Conservation (phyloP, 371 early-diverging fungal genomes). For the Phascolomyces articulosus region DNA sequence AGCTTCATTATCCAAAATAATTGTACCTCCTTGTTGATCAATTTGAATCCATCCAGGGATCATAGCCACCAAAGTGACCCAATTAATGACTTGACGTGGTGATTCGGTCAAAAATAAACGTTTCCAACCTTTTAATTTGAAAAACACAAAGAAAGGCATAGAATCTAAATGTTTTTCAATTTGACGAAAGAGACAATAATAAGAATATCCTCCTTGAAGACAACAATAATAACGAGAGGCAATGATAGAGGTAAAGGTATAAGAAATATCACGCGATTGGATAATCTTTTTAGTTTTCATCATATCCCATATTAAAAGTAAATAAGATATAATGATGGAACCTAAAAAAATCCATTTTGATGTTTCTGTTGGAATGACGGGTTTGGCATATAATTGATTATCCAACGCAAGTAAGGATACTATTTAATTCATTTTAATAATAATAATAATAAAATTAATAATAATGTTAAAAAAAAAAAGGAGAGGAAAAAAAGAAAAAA, state of each 20-base stretch:
- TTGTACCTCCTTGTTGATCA: conserved; percentile 10
- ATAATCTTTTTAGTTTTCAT: conserved; percentile 71
- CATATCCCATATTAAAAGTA: conserved; percentile 75
- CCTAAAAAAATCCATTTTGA: conserved; percentile 69
- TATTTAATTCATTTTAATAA: conserved; percentile 4
- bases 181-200: conserved; percentile 82
- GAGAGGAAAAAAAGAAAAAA: neutral
- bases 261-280: conserved; percentile 72
- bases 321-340: conserved; percentile 69
- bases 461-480: neutral
- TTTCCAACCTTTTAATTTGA: conserved; percentile 88
- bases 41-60: conserved; percentile 35
- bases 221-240: conserved; percentile 65
- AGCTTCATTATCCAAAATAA: conserved; percentile 24
- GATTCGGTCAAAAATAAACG: conserved; percentile 84
- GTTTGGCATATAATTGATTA: conserved; percentile 11
- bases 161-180: conserved; percentile 71
- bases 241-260: conserved; percentile 75
- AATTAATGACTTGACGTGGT: conserved; percentile 77
- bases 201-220: conserved; percentile 60
- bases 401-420: conserved; percentile 19
- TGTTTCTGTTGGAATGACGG: conserved; percentile 33
- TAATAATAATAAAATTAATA: neutral
- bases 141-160: conserved; percentile 86
- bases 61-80: conserved; percentile 37